Conservation (phyloP, 2,329 filamentous ascomycete genomes). For the Penicillium vulpinum region DNA sequence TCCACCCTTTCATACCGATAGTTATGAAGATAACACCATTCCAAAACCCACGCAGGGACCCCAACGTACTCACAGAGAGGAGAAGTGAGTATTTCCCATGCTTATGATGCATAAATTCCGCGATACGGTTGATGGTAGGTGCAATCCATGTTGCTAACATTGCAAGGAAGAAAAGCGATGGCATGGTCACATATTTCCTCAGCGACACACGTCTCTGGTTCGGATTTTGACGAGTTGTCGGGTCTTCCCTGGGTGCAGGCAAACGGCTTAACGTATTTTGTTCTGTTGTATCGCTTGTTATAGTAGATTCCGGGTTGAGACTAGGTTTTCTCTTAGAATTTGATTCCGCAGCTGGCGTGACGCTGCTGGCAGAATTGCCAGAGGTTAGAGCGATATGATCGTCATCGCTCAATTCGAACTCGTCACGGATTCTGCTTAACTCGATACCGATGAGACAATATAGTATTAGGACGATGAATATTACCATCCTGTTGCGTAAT, state of each 20-base stretch:
- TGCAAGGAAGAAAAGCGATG: constrained; percentile 39
- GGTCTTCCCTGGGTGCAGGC: background rate
- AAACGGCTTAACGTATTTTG: background rate
- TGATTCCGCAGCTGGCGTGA: constrained; percentile 14
- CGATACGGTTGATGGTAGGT: constrained; percentile 40
- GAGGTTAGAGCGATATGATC: constrained; percentile 32
- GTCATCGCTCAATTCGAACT: constrained; percentile 31
- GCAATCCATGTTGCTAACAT: constrained; percentile 39
- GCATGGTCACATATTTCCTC: constrained; percentile 43
- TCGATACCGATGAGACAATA: constrained; percentile 34
- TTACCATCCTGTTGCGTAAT: constrained; percentile 27
- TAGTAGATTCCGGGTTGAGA: constrained; percentile 4
- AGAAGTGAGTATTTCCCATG: constrained; percentile 33
- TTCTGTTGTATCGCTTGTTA: constrained; percentile 9
- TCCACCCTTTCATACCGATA: constrained; percentile 39
- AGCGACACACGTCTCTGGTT: constrained; percentile 36
- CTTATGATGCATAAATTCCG: constrained; percentile 30
- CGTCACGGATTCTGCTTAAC: constrained; percentile 34
- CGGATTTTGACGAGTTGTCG: constrained; percentile 8
- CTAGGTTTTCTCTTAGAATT: background rate
- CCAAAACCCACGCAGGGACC: constrained; percentile 42
- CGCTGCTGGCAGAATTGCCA: constrained; percentile 6
- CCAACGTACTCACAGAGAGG: constrained; percentile 35
- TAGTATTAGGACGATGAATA: constrained; percentile 24
- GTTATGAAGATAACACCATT: constrained; percentile 42